Base-by-base conservation (phyloP, 2,329 filamentous ascomycete genomes). In the Hypoxylon sp. region DNA sequence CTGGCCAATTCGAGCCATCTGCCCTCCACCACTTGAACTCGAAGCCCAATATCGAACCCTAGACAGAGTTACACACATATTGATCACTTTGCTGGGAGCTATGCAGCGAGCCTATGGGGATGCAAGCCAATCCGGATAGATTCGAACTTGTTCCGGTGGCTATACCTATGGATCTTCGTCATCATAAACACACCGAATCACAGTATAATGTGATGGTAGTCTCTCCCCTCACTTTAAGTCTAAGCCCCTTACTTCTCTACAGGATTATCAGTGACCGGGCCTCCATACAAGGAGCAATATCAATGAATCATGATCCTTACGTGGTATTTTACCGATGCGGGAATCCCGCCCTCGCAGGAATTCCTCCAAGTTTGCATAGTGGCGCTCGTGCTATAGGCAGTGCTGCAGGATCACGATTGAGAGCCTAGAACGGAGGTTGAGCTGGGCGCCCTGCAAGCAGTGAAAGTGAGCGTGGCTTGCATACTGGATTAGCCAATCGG, bases 1-100 rank as follows among this genome's bases (percentile, higher is more conserved):
- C 61, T 48, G 63, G 46, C 68, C 70, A 69, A 71, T 69, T 72
- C 70, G 20, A 64, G 51, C 20, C 25, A 40, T 31, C 11, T 58
- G n/a, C 50, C 61, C 60, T 67, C 53, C 69, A 63, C 66, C 69
- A 67, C 33, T 58, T 14, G 42, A 48, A 8, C 35, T 37, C 54
- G 11, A 63, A 25, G n/a, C 31, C 44, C 58, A 65, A 68, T 66
- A 68, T 68, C 33, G 40, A 62, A 44, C 53, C 60, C 64, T 4
- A 42, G 55, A 27, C 30, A 55, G 50, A 54, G 61, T 65, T 49
- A 48, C 57, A 63, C 53, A 54, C 22, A 46, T 44, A 20, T 54
- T 54, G 17, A 44, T 37, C n/a, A 31, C 48, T 51, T 56, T 49
- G 20, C 17, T 40, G 37, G 40, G 65, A 40, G 20, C 42, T 33